Base-by-base conservation (phyloP, 768 basidiomycete genomes). In the Tricholoma sp. region DNA sequence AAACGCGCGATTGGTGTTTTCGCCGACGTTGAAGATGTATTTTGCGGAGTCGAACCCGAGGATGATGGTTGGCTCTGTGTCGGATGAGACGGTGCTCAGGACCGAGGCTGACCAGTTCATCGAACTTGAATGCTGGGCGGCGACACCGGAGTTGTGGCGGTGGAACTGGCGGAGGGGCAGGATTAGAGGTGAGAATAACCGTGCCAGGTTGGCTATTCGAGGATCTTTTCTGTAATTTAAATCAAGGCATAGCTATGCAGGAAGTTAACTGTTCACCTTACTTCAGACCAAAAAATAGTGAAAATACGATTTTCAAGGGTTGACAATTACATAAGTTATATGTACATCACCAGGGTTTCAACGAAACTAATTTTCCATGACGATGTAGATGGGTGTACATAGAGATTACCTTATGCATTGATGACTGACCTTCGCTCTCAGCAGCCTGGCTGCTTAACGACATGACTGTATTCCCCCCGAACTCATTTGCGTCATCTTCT, bases 11-110 rank as follows among this genome's bases (percentile, higher is more conserved):
- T 84, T 85, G 1, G 88, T 84, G 57, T 88, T 88, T 70, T 97
- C 94, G 7, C 91, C 87, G 17, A 78, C 84, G 70, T 94, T 94
- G 78, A 98, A 93, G 37, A 95, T 77, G 62, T 94, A 98, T 62
- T 91, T 89, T 11, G 81, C 86, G 53, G 79, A 76, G 61, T 90
- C 87, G 67, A 94, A 94, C 1, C 80, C 76, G 61, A 96, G 70
- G 57, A 89, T 72, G 24, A 97, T 72, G 8, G 87, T 81, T 0
- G 94, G 87, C 60, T 92, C 85, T 1, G 94, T 90, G 72, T 98
- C 95, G 51, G 83, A 82, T 4, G 86, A 81, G 15, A 76, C 64
- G 0, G 81, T 70, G 42, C 79, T 81, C 54, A 86, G 71, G 28
- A 87, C 81, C 3, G 81, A 80, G 2, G 83, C 75, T 29, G 78